phyloP scores from a whole-genome alignment of 371 early-diverging fungal genomes.

The Rhizopus microsporus region DNA sequence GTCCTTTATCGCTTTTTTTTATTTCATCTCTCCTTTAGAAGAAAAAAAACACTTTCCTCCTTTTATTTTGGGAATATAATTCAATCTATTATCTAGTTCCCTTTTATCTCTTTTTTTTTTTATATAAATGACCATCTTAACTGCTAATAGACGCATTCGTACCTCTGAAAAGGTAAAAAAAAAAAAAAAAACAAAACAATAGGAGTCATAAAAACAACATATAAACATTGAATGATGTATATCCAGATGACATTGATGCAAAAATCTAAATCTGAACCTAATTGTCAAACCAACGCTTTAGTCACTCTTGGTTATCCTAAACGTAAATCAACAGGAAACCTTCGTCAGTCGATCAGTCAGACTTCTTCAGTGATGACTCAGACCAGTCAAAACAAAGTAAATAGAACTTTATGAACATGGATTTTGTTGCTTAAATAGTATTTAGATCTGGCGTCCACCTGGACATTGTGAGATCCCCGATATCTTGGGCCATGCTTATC shows the following conservation, averaged over 20 bases:
- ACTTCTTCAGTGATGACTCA: constrained; percentile 2
- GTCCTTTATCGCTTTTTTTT: neutral
- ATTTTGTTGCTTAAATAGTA: too few relatives aligned
- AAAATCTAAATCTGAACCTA: constrained; percentile 39
- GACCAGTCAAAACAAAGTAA: constrained; percentile 18
- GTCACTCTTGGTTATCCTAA: constrained; percentile 36
- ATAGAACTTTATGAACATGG: neutral
- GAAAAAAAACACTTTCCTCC: neutral
- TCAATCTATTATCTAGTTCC: neutral
- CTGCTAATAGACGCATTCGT: constrained; percentile 17
- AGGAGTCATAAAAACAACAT: too few relatives aligned
- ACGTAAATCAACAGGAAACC: constrained; percentile 53
- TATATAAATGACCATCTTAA: constrained; percentile 20
- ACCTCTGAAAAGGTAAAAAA: constrained; percentile 23
- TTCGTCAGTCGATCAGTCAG: constrained; percentile 33
- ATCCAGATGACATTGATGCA: constrained; percentile 37
- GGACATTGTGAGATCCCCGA: constrained; percentile 53
- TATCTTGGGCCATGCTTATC: constrained; percentile 50
- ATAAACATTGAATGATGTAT: neutral
- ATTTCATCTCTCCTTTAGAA: neutral
- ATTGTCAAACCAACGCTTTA: constrained; percentile 26
- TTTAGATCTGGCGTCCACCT: constrained; percentile 44
- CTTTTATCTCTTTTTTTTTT: constrained; percentile 1
- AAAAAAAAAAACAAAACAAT: constrained; percentile 1
- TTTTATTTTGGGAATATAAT: neutral